Percentiles rank a stretch among this genome's conserved stretches.
These are phyloP conservation scores for Schizophyllum commune DNA, from an alignment of 1,284 basidiomycete species.

Conservation along the genomic window DNA sequence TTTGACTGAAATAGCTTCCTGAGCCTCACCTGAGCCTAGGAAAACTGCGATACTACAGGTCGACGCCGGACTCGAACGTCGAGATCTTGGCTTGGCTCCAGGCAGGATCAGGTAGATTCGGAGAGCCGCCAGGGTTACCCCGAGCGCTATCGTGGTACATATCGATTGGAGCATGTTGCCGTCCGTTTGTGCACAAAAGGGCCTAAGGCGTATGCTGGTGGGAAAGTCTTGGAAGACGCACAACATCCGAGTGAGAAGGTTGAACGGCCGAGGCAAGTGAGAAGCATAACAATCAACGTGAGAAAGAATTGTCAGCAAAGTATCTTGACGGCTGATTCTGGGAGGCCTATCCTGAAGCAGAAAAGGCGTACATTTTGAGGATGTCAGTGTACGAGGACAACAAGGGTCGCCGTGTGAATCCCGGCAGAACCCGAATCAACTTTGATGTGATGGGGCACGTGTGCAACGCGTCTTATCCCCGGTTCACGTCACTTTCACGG, in stretches of 20 bases:
- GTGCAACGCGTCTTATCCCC: neutral
- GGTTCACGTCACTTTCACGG: neutral
- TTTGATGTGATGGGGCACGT: neutral
- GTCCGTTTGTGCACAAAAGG: neutral
- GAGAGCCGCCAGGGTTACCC: slow-evolving; percentile 1
- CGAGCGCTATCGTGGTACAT: neutral
- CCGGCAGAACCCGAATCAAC: neutral
- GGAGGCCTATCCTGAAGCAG: neutral
- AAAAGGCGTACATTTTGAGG: neutral
- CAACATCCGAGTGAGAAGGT: neutral
- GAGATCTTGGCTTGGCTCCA: neutral
- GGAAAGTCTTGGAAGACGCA: neutral
- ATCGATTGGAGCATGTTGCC: neutral
- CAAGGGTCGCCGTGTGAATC: neutral
- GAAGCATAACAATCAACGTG: neutral
- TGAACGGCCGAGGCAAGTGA: neutral
- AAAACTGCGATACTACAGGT: slow-evolving; percentile 42
- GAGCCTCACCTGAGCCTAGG: slow-evolving; percentile 48
- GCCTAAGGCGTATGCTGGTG: neutral
- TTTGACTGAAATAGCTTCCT: neutral
- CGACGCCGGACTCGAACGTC: neutral
- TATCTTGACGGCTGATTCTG: neutral
- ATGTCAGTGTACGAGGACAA: neutral
- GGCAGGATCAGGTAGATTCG: slow-evolving; percentile 5
- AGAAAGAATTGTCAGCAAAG: neutral